These are phyloP conservation scores for Cryphonectria parasitica DNA, from an alignment of 2,329 filamentous ascomycete genomes.

Conservation along the genomic window DNA sequence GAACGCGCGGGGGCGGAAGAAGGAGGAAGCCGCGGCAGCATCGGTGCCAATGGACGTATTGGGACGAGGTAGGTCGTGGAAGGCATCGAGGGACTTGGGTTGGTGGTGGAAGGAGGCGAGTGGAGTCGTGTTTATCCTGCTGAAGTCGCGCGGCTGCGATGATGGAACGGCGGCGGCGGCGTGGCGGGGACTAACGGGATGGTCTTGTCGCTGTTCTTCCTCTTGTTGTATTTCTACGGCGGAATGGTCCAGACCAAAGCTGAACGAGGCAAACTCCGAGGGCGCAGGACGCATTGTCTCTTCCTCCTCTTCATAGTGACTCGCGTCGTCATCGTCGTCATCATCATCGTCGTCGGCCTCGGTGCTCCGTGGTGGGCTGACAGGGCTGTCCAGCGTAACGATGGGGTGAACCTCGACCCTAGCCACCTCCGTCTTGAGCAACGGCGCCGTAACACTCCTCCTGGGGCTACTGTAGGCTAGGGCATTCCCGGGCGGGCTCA, in stretches of 20 bases:
- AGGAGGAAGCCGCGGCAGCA: constrained; percentile 8
- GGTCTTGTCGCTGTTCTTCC: background rate
- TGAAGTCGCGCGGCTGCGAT: constrained; percentile 16
- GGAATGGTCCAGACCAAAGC: constrained; percentile 16
- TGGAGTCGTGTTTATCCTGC: constrained; percentile 26
- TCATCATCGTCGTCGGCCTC: constrained; percentile 6
- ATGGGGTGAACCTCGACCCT: constrained; percentile 3
- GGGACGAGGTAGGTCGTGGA: constrained; percentile 14
- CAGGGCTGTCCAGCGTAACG: constrained; percentile 13
- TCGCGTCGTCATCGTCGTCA: background rate
- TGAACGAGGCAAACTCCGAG: constrained; percentile 17
- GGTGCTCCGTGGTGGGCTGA: constrained; percentile 23
- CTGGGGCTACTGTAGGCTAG: constrained; percentile 13
- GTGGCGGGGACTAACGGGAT: constrained; percentile 18
- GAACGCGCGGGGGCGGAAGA: constrained; percentile 26
- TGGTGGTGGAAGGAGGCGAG: constrained; percentile 14
- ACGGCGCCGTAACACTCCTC: constrained; percentile 22
- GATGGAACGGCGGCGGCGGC: background rate
- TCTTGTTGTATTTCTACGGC: background rate
- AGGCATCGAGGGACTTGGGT: background rate
- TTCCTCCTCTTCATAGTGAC: background rate
- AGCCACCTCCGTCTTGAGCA: constrained; percentile 17
- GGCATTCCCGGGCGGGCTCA: constrained; percentile 17
- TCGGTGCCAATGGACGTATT: constrained; percentile 22
- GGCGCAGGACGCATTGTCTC: constrained; percentile 17